Evolutionary conservation across 129 eudicot genomes (phyloP).

Genomic region (Pseudognaphalium luteoalbum): DNA sequence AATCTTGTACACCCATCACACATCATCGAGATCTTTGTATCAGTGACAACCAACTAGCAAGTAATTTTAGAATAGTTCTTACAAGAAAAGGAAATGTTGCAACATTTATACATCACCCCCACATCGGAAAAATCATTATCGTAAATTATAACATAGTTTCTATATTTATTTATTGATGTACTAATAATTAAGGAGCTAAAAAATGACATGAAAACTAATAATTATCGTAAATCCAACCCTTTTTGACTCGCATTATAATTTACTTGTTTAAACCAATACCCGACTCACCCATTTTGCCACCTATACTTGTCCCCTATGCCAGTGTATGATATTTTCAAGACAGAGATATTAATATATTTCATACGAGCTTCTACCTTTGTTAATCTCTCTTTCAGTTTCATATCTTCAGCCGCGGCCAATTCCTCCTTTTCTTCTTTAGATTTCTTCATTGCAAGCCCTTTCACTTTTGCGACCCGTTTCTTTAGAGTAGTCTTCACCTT

Average conservation of each 20-base stretch:
- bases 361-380: slow-evolving; percentile 52
- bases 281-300: neutral
- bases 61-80: neutral
- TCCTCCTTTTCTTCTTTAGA: slow-evolving; percentile 60
- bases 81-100: neutral
- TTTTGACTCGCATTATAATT: neutral
- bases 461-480: slow-evolving; percentile 44
- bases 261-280: neutral
- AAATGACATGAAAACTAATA: neutral
- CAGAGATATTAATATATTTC: neutral
- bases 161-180: neutral
- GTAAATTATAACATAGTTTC: neutral
- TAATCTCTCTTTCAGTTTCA: slow-evolving; percentile 58
- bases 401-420: slow-evolving; percentile 50
- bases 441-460: slow-evolving; percentile 43
- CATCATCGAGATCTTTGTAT: neutral
- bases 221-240: neutral
- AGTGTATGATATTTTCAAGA: neutral
- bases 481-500: slow-evolving; percentile 44
- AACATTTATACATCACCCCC: neutral
- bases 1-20: neutral
- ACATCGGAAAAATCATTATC: neutral
- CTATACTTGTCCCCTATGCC: neutral
- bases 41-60: slow-evolving; percentile 1
- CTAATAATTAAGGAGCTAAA: neutral